These are phyloP conservation scores for Furcasterigmium sp. DNA, from an alignment of 2,329 filamentous ascomycete species.

Conservation along the genomic window DNA sequence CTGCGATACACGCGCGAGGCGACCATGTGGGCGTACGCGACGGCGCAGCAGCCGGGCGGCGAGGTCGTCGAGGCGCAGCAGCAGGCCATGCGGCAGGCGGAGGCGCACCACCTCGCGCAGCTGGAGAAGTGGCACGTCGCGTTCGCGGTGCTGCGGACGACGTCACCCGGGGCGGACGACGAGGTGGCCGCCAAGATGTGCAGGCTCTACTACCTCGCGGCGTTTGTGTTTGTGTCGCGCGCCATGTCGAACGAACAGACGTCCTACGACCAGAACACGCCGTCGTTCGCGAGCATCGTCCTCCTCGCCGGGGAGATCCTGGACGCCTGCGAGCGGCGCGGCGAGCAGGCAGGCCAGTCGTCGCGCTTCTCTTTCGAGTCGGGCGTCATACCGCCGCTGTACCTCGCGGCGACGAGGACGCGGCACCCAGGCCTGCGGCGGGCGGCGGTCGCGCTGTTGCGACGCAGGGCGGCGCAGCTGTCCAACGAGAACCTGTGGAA, in stretches of 20 bases:
- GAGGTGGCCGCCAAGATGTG: constrained; percentile 20
- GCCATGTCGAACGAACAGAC: constrained; percentile 22
- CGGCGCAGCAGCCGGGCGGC: constrained; percentile 15
- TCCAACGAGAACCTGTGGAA: constrained; percentile 35
- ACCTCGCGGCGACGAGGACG: constrained; percentile 33
- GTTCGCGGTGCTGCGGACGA: constrained; percentile 21
- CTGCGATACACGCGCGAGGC: constrained; percentile 28
- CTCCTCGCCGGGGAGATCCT: constrained; percentile 17
- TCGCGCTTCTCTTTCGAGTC: constrained; percentile 36
- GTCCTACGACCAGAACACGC: constrained; percentile 26
- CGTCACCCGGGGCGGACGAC: constrained; percentile 6
- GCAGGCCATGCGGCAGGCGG: constrained; percentile 20
- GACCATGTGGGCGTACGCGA: constrained; percentile 17
- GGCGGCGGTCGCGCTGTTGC: constrained; percentile 29
- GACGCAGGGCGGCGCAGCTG: constrained; percentile 20
- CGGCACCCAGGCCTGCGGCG: constrained; percentile 34
- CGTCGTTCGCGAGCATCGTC: constrained; percentile 30
- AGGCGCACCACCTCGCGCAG: constrained; percentile 23
- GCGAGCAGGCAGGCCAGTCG: constrained; percentile 6
- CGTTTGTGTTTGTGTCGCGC: constrained; percentile 25
- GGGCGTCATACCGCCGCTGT: constrained; percentile 34
- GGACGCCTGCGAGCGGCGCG: not conserved
- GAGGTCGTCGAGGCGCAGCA: constrained; percentile 8
- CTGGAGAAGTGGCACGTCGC: constrained; percentile 23
- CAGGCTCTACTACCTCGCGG: constrained; percentile 29